phyloP scores from a whole-genome alignment of 257 asterid genomes.

The Striga asiatica region DNA sequence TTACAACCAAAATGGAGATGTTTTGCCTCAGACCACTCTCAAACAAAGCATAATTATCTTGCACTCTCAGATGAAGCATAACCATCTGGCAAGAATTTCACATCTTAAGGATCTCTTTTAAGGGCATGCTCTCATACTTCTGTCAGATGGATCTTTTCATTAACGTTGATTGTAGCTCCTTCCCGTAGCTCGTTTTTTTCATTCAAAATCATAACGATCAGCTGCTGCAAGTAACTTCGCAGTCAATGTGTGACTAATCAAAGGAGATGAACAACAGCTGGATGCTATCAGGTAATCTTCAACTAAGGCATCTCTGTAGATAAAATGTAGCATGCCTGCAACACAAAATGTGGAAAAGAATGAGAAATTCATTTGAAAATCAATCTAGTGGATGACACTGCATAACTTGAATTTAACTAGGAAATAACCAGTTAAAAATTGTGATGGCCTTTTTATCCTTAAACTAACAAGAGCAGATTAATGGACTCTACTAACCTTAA shows the following conservation, averaged over 20 bases:
- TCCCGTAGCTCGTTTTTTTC: too few species aligned
- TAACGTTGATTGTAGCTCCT: too few species aligned
- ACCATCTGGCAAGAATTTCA: too few species aligned
- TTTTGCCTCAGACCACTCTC: too few species aligned
- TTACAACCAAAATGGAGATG: too few species aligned
- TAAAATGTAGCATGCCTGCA: constrained; percentile 88
- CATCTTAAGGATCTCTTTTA: too few species aligned
- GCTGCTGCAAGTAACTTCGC: constrained; percentile 92
- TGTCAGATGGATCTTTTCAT: too few species aligned
- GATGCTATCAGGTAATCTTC: constrained; percentile 71
- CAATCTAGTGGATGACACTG: background rate
- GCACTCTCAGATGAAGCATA: too few species aligned
- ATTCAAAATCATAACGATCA: constrained; percentile 73
- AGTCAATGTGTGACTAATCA: constrained; percentile 50
- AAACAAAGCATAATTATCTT: too few species aligned
- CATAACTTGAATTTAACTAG: background rate
- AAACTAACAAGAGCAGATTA: background rate
- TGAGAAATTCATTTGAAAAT: background rate
- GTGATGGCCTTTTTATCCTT: background rate
- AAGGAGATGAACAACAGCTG: constrained; percentile 44
- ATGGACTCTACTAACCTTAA: constrained; percentile 45
- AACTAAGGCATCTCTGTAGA: constrained; percentile 71
- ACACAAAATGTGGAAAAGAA: constrained; percentile 11
- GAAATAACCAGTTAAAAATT: background rate
- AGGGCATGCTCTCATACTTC: too few species aligned